Base-by-base conservation (phyloP, 1,284 basidiomycete species). In the Mycena citricolor region DNA sequence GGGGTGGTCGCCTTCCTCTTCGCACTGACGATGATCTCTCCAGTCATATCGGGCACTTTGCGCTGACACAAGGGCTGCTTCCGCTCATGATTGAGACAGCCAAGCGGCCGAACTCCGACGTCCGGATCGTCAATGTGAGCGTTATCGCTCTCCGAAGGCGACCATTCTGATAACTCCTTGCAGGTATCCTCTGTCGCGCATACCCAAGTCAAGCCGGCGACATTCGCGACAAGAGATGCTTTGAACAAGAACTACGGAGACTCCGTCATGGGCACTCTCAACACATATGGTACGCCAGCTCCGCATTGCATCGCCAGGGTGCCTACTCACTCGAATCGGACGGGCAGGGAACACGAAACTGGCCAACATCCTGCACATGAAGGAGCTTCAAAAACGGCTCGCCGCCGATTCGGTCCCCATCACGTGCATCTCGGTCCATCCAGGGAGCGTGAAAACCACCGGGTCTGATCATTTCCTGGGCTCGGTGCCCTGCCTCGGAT, bases 361-460 rank as follows among this genome's bases (percentile, higher is more conserved):
- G 6, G 47, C 49, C 10, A 61, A 58, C 32, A 44, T 62, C 21
- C 54, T 69, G n/a, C 65, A 60, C 24, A 52, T 58, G 0, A 57
- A 54, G 13, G 60, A 64, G 42, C 55, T 70, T 29, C 64, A 69
- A 12, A 56, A 53, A 25, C 56, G 39, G 10, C 56, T 69, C 29
- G 39, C 49, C 26, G 35, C 52, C 1, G 47, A 41, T 14, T 17
- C 19, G n/a, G 32, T 52, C 22, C 29, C 43, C n/a, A 41, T 40
- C 13, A 39, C 50, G 16, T 52, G 50, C 11, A 36, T 53, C n/a
- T n/a, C 59, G 35, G 51, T 40, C 36, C 55, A 22, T 56, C 61
- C 16, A 61, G 66, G 56, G 34, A 37, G 42, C 26, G 66, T 73
- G 24, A 57, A 62, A 32, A 72, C 69, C 52, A 22, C 17, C 14